Evolutionary conservation across 805 yeast species (phyloP).

Genomic region (Candida chauliodis): DNA sequence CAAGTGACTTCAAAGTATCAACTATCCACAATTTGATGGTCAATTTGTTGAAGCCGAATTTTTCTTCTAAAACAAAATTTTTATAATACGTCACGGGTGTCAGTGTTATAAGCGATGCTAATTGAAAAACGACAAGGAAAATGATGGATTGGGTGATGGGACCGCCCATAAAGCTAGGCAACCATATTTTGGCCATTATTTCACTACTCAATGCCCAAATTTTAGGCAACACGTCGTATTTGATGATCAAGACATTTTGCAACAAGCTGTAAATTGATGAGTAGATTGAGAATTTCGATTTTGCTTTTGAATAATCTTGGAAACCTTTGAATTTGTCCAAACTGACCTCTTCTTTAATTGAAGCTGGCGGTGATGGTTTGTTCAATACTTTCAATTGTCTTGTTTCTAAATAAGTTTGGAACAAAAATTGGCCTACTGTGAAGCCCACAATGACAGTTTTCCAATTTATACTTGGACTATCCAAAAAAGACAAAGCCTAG

Average conservation of each 20-base stretch:
- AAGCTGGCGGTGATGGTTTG: slow-evolving; percentile 56
- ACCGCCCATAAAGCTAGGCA: slow-evolving; percentile 45
- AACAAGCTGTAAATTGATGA: slow-evolving; percentile 47
- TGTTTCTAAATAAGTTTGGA: slow-evolving; percentile 68
- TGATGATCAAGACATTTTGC: slow-evolving; percentile 55
- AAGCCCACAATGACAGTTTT: slow-evolving; percentile 70
- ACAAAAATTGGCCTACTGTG: slow-evolving; percentile 68
- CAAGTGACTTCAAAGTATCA: slow-evolving; percentile 63
- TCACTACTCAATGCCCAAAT: slow-evolving; percentile 51
- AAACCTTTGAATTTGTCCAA: slow-evolving; percentile 73
- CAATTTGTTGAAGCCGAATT: slow-evolving; percentile 87
- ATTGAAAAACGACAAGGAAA: slow-evolving; percentile 53
- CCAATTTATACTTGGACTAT: slow-evolving; percentile 75
- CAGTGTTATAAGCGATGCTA: slow-evolving; percentile 50
- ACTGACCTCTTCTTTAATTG: slow-evolving; percentile 65
- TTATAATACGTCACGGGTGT: slow-evolving; percentile 73
- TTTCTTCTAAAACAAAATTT: slow-evolving; percentile 87
- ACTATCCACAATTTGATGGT: slow-evolving; percentile 68
- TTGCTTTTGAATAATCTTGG: slow-evolving; percentile 75
- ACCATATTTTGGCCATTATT: slow-evolving; percentile 49
- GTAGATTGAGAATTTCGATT: slow-evolving; percentile 64
- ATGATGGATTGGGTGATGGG: slow-evolving; percentile 66
- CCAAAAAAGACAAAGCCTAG: slow-evolving; percentile 52
- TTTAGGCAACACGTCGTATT: slow-evolving; percentile 48
- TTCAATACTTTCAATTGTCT: slow-evolving; percentile 74